Evolutionary conservation across 2,329 filamentous ascomycete genomes (phyloP).

Genomic region (Penicillium concentricum): DNA sequence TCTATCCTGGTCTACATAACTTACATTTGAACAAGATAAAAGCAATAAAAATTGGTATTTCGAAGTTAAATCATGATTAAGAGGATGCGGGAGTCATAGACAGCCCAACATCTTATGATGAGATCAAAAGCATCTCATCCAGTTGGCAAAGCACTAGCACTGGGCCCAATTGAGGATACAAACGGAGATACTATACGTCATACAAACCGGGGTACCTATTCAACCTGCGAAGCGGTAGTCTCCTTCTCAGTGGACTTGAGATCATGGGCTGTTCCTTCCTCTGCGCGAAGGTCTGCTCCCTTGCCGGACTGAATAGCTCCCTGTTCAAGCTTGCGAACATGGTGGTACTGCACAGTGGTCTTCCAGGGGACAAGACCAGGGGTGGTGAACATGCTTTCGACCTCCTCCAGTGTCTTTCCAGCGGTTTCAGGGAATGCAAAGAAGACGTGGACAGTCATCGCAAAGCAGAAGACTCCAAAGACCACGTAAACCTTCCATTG

Average conservation of each 20-base stretch:
- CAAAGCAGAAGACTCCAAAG: conserved; percentile 69
- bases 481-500: conserved; percentile 66
- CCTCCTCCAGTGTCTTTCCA: conserved; percentile 74
- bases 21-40: no score
- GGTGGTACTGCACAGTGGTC: conserved; percentile 17
- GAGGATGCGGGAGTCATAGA: background rate
- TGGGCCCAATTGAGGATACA: background rate
- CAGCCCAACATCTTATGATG: background rate
- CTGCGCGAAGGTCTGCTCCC: conserved; percentile 10
- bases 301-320: conserved; percentile 16
- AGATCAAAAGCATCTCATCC: background rate
- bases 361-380: conserved; percentile 25
- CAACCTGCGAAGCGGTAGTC: background rate
- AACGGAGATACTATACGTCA: background rate
- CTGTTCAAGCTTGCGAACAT: conserved; percentile 19
- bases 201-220: background rate
- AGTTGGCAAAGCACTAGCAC: background rate
- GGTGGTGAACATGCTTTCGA: conserved; percentile 66
- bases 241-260: conserved; percentile 6
- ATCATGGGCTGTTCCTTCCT: conserved; percentile 2
- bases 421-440: conserved; percentile 41
- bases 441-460: conserved; percentile 66
- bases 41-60: background rate
- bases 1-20: background rate
- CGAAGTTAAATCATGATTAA: background rate